Conservation (phyloP, 2,329 filamentous ascomycete species). For the Botrytis elliptica region DNA sequence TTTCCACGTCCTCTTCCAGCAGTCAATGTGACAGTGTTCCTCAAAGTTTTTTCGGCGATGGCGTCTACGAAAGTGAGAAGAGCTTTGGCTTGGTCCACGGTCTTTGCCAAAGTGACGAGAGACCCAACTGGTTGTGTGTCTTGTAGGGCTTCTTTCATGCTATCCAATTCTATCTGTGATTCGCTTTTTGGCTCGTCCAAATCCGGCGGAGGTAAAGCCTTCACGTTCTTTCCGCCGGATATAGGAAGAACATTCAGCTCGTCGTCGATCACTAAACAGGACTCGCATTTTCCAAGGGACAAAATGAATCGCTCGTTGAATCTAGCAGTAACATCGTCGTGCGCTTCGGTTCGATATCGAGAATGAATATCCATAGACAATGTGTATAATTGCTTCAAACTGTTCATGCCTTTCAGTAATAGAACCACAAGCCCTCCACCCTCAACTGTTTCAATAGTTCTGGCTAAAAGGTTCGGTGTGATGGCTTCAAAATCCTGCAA, state of each 20-base stretch:
- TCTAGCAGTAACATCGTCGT: conserved; percentile 88
- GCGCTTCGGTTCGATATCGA: conserved; percentile 92
- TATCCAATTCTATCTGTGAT: conserved; percentile 72
- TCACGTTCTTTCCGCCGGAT: conserved; percentile 88
- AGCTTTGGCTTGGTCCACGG: conserved; percentile 93
- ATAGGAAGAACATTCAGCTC: conserved; percentile 97
- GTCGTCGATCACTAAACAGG: conserved; percentile 94
- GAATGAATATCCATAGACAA: conserved; percentile 98
- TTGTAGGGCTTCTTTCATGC: conserved; percentile 81
- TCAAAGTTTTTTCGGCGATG: conserved; percentile 91
- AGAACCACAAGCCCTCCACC: conserved; percentile 89
- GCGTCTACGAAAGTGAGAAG: conserved; percentile 96
- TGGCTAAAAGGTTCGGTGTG: conserved; percentile 92
- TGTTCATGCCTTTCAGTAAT: conserved; percentile 93
- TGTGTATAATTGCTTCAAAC: conserved; percentile 94
- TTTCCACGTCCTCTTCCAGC: conserved; percentile 94
- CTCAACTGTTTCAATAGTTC: conserved; percentile 96
- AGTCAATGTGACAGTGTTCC: conserved; percentile 90
- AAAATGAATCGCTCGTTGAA: conserved; percentile 98
- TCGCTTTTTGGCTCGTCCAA: conserved; percentile 70
- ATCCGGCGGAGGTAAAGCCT: conserved; percentile 74
- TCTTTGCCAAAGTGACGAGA: conserved; percentile 80
- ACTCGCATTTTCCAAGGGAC: conserved; percentile 90
- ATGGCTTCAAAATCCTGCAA: conserved; percentile 97
- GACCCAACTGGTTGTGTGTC: conserved; percentile 86